Conservation (phyloP, 805 yeast genomes). For the Candida yuanshanica region DNA sequence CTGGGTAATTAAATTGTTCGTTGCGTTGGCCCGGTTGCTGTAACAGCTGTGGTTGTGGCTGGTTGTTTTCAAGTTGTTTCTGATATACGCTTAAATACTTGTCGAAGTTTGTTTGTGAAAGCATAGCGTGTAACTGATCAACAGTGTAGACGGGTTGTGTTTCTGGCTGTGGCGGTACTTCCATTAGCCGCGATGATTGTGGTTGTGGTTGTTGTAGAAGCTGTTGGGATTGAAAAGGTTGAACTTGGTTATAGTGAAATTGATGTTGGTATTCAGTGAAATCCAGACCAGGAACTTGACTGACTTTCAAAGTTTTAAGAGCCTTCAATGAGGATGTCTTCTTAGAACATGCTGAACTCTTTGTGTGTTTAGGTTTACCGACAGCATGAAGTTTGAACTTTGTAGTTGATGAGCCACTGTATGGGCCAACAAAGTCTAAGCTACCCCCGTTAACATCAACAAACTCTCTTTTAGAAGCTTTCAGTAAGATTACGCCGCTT, state of each 20-base stretch:
- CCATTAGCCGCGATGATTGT: no score
- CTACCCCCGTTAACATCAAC: slow-evolving; percentile 24
- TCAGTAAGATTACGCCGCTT: slow-evolving; percentile 20
- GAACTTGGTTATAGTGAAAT: neutral
- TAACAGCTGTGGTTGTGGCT: neutral
- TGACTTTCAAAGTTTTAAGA: slow-evolving; percentile 15
- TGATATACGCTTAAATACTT: neutral
- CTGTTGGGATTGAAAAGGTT: slow-evolving; percentile 3
- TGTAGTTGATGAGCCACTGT: slow-evolving; percentile 13
- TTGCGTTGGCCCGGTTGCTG: neutral
- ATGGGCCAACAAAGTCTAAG: slow-evolving; percentile 23
- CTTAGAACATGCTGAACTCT: slow-evolving; percentile 5
- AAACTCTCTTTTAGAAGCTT: slow-evolving; percentile 22
- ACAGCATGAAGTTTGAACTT: slow-evolving; percentile 11
- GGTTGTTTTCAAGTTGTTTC: neutral
- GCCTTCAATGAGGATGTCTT: slow-evolving; percentile 5
- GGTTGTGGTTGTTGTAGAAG: no score
- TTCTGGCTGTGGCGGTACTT: neutral
- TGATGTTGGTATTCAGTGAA: neutral
- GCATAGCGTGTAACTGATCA: neutral
- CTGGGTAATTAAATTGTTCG: neutral
- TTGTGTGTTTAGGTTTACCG: slow-evolving; percentile 4
- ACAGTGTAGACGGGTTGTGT: neutral
- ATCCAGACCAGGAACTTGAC: slow-evolving; percentile 7
- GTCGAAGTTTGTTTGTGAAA: neutral